Evolutionary conservation across 2,329 filamentous ascomycete species (phyloP).

Genomic region (Microcyclosporella mali): DNA sequence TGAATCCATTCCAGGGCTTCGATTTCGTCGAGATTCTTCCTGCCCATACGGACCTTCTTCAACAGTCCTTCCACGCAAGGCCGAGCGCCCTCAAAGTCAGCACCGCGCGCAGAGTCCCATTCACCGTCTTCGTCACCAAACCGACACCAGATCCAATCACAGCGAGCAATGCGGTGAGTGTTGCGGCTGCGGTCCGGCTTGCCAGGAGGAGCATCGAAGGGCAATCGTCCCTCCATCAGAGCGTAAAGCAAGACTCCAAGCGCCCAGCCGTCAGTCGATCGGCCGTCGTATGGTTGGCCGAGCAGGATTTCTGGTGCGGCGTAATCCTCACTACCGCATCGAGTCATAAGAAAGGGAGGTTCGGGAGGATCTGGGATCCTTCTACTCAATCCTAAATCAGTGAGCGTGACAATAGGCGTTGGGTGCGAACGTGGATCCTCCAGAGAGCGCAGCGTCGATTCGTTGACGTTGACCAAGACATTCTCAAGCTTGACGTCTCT

Average conservation of each 20-base stretch:
- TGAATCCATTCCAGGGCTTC: slow-evolving; percentile 69
- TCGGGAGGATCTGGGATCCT: slow-evolving; percentile 66
- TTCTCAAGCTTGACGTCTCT: slow-evolving; percentile 98
- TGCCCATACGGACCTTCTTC: slow-evolving; percentile 67
- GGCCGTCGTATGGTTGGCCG: slow-evolving; percentile 89
- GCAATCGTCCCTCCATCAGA: slow-evolving; percentile 83
- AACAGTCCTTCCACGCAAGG: slow-evolving; percentile 77
- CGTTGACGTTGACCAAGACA: slow-evolving; percentile 79
- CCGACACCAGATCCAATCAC: slow-evolving; percentile 91
- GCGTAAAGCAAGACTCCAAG: slow-evolving; percentile 90
- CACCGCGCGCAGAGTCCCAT: slow-evolving; percentile 66
- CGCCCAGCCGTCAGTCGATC: slow-evolving; percentile 89
- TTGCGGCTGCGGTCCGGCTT: slow-evolving; percentile 66
- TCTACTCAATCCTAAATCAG: slow-evolving; percentile 83
- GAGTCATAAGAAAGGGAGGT: slow-evolving; percentile 82
- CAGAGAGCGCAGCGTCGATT: slow-evolving; percentile 53
- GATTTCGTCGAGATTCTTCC: slow-evolving; percentile 71
- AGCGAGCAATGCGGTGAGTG: slow-evolving; percentile 88
- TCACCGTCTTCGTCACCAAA: slow-evolving; percentile 80
- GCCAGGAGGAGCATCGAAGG: slow-evolving; percentile 83
- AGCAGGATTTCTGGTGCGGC: slow-evolving; percentile 94
- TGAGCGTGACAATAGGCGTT: slow-evolving; percentile 77
- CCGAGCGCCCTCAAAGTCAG: slow-evolving; percentile 66
- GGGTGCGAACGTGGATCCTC: slow-evolving; percentile 70
- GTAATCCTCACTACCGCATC: slow-evolving; percentile 95